Conservation (phyloP, 169 alveolate genomes). For the Eimeria acervulina region DNA sequence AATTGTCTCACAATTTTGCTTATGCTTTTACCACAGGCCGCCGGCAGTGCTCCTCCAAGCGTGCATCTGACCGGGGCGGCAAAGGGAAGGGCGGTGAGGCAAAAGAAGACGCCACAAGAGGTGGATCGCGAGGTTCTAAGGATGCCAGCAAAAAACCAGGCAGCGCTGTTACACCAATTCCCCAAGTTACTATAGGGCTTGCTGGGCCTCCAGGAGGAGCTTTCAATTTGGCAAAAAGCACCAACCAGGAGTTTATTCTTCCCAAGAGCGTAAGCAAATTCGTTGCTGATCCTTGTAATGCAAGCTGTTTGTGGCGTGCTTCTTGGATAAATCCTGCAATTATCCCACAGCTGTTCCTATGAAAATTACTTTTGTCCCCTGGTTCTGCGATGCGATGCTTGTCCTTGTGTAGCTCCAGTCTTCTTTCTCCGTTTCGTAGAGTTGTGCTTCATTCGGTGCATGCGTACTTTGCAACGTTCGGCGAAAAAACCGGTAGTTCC, state of each 20-base stretch:
- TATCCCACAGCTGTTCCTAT: not conserved
- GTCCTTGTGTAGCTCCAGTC: not conserved
- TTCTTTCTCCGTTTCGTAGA: too few relatives aligned
- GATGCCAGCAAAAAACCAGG: conserved; percentile 32
- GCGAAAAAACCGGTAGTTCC: not conserved
- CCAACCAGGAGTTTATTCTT: conserved; percentile 32
- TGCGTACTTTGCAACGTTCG: too few relatives aligned
- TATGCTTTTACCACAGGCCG: conserved; percentile 35
- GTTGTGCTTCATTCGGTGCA: too few relatives aligned
- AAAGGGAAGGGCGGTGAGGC: conserved; percentile 39
- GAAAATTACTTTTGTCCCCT: not conserved
- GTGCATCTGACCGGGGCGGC: conserved; percentile 20
- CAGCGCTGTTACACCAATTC: conserved; percentile 55
- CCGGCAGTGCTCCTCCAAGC: conserved; percentile 61
- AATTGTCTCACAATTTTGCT: not conserved
- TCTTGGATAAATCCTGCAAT: not conserved
- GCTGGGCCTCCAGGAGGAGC: conserved; percentile 78
- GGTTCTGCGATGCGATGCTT: not conserved
- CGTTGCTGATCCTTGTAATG: not conserved
- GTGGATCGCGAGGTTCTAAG: not conserved
- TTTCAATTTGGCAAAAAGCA: conserved; percentile 59
- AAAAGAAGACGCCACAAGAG: not conserved
- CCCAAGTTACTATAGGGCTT: conserved; percentile 75
- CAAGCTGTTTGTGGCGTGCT: not conserved
- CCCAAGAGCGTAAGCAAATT: conserved; percentile 55